phyloP scores from a whole-genome alignment of 2,329 filamentous ascomycete species.

The Zymoseptoria brevis region DNA sequence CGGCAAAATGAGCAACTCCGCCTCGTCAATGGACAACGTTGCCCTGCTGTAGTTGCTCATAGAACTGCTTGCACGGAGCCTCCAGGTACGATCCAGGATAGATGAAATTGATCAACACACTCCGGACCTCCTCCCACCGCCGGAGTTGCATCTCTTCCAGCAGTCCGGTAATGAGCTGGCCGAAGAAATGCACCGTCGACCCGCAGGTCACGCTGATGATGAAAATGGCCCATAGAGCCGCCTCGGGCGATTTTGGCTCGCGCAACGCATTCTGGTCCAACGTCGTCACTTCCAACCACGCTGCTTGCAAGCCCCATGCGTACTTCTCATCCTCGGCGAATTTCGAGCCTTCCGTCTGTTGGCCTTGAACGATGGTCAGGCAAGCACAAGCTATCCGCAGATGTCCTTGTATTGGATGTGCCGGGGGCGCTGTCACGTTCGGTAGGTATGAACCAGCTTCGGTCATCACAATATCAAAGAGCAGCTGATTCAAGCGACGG shows the following conservation, averaged over 20 bases:
- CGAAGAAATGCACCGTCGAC: conserved; percentile 19
- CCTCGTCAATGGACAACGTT: background rate
- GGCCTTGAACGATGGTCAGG: conserved; percentile 28
- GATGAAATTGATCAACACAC: conserved; percentile 28
- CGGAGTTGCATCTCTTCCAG: conserved; percentile 23
- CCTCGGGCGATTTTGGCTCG: conserved; percentile 27
- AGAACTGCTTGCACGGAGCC: conserved; percentile 26
- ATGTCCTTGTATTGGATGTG: conserved; percentile 25
- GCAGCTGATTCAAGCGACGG: conserved; percentile 23
- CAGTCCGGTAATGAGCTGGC: conserved; percentile 16
- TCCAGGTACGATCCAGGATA: conserved; percentile 29
- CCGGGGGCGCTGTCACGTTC: conserved; percentile 4
- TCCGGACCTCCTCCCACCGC: conserved; percentile 27
- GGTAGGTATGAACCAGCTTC: conserved; percentile 11
- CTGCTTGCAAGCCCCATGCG: conserved; percentile 24
- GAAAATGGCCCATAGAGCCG: conserved; percentile 27
- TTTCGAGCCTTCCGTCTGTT: conserved; percentile 21
- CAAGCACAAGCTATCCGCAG: conserved; percentile 27
- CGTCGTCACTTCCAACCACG: conserved; percentile 24
- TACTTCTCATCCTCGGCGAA: conserved; percentile 25
- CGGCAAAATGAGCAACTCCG: background rate
- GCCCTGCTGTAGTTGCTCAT: conserved; percentile 14
- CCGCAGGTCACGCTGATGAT: conserved; percentile 29
- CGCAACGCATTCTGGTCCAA: conserved; percentile 23
- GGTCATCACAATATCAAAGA: conserved; percentile 26